These are phyloP conservation scores for Globisporangium apiculatum DNA, from an alignment of 352 stramenopile species.

Conservation along the genomic window DNA sequence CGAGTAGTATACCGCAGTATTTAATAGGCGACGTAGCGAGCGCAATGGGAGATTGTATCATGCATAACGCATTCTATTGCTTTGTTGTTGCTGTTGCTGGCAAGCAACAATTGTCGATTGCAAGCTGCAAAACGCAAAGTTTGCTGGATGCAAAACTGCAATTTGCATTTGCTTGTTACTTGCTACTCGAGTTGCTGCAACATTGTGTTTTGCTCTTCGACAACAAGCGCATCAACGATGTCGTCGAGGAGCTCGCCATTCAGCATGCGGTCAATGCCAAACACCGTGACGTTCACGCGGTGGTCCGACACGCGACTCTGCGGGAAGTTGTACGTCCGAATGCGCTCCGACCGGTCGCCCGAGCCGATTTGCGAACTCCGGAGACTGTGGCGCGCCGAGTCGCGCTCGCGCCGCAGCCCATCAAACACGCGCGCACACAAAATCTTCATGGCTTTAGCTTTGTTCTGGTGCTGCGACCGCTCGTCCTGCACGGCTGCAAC, in stretches of 20 bases:
- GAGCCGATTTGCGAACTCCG: conserved; percentile 91
- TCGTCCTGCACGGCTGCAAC: conserved; percentile 90
- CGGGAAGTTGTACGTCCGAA: conserved; percentile 98
- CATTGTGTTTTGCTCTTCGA: conserved; percentile 74
- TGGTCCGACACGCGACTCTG: conserved; percentile 96
- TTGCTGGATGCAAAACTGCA: too few species aligned
- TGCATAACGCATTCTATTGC: too few species aligned
- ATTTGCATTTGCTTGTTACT: not conserved
- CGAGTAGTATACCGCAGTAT: too few species aligned
- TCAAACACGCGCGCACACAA: conserved; percentile 94
- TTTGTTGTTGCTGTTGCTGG: not conserved
- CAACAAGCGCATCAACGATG: conserved; percentile 78
- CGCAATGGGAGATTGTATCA: not conserved
- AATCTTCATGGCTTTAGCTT: conserved; percentile 97
- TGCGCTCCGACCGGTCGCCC: conserved; percentile 94
- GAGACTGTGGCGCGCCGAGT: conserved; percentile 52
- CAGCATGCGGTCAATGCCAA: conserved; percentile 88
- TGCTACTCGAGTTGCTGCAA: conserved; percentile 53
- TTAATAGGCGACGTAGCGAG: too few species aligned
- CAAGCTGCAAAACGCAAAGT: too few species aligned
- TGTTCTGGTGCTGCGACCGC: conserved; percentile 97
- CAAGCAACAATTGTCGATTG: too few species aligned
- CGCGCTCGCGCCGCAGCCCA: conserved; percentile 73
- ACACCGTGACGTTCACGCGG: conserved; percentile 86
- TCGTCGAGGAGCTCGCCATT: conserved; percentile 85